A percentile compares a stretch with the other conserved stretches of the same genome.
These are phyloP conservation scores for Pseudofabraea citricarpa DNA, from an alignment of 2,329 filamentous ascomycete species.

Conservation along the genomic window DNA sequence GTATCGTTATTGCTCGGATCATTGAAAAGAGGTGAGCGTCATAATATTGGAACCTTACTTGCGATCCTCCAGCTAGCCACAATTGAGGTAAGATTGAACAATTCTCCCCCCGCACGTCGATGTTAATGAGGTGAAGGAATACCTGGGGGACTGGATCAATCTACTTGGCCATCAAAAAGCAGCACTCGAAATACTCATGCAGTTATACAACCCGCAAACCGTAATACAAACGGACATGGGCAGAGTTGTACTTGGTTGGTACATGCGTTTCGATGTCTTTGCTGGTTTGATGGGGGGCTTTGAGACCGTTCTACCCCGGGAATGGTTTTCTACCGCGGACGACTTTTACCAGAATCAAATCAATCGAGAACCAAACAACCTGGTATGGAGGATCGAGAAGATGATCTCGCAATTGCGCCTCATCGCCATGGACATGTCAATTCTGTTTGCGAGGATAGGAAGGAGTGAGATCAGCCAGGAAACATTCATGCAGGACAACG, in stretches of 20 bases:
- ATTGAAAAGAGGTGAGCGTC: conserved; percentile 65
- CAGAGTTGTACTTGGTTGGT: conserved; percentile 80
- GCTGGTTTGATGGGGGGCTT: conserved; percentile 78
- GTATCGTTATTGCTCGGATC: conserved; percentile 70
- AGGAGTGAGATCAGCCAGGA: conserved; percentile 59
- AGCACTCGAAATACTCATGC: conserved; percentile 73
- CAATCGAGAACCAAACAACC: conserved; percentile 52
- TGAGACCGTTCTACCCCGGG: conserved; percentile 64
- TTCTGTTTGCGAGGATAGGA: conserved; percentile 66
- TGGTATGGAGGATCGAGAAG: conserved; percentile 63
- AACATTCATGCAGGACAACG: conserved; percentile 60
- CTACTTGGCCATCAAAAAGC: conserved; percentile 89
- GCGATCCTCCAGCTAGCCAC: conserved; percentile 90
- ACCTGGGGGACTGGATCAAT: conserved; percentile 92
- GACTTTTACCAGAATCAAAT: conserved; percentile 58
- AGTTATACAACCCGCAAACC: conserved; percentile 72
- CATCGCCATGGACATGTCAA: conserved; percentile 74
- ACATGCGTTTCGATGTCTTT: conserved; percentile 81
- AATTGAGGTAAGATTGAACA: conserved; percentile 65
- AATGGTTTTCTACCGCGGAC: conserved; percentile 59
- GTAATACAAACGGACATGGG: conserved; percentile 67
- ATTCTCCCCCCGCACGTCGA: conserved; percentile 3
- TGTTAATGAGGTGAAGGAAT: conserved; percentile 57
- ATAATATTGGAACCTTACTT: conserved; percentile 69
- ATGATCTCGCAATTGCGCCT: conserved; percentile 63